Evolutionary conservation across 2,329 filamentous ascomycete genomes (phyloP), one percentile per base, ranked within the genome.

Genomic region (Aureobasidium sp.): DNA sequence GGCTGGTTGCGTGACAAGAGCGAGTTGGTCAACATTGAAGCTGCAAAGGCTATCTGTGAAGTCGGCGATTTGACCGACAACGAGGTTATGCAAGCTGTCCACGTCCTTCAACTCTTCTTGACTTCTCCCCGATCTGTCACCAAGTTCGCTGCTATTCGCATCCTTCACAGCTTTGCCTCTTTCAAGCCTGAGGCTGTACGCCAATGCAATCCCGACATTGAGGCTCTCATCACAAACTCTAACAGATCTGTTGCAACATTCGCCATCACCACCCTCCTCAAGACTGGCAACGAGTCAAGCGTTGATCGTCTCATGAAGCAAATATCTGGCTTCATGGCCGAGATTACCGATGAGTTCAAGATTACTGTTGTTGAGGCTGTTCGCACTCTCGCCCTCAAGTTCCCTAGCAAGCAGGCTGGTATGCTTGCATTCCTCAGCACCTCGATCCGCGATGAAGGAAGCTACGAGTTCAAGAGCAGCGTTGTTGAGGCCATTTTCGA

Each of bases 401-500:
- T 99, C 79, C 94, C 94, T 37, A 92, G 85, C 78, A 99, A 99
- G 79, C 94, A 99, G 77, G 93, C 93, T 50, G 92, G 91, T 65
- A 97, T 99, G 92, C 86, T 99, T 58, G 86, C 90, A 55, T 99
- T 99, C 85, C 84, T 99, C 51, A 96, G 93, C 71, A 90, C 92
- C n/a, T 96, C 97, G 62, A 81, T 99, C 58, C 86, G 94, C 32
- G 94, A 99, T 68, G 94, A 99, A 77, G 94, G 94, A 68, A 94
- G 94, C 62, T 99, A 96, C 74, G 94, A 97, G 64, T 99, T 99
- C 78, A 99, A 99, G 85, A 88, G 91, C 62, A 89, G 91, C 58
- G 93, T 99, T 11, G 93, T 99, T 25, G 94, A 99, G 80, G 96
- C 91, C 81, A 97, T 99, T 87, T 97, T 99, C 72, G 94, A 99